Conservation (phyloP, 495 filamentous ascomycete species). For the Penicillium manginii region DNA sequence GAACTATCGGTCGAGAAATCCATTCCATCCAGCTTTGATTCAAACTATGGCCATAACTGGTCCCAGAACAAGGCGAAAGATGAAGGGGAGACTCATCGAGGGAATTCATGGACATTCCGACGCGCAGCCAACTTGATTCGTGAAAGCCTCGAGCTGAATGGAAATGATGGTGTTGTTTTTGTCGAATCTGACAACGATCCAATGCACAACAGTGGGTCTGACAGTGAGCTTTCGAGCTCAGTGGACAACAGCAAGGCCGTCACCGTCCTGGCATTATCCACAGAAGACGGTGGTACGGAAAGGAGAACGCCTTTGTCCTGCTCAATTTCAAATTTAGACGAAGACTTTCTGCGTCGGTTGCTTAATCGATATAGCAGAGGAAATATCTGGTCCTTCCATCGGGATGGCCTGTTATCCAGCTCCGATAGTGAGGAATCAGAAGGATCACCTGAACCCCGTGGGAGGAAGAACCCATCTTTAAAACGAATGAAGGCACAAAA, state of each 20-base stretch:
- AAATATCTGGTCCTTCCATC: slow-evolving; percentile 65
- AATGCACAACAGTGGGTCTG: slow-evolving; percentile 25
- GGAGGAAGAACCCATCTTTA: slow-evolving; percentile 8
- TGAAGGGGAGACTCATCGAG: slow-evolving; percentile 10
- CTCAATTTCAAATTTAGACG: slow-evolving; percentile 36
- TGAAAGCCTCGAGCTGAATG: slow-evolving; percentile 56
- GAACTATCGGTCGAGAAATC: slow-evolving; percentile 30
- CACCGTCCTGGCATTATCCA: slow-evolving; percentile 38
- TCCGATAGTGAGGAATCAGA: slow-evolving; percentile 40
- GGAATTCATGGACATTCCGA: slow-evolving; percentile 48
- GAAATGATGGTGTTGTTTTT: slow-evolving; percentile 55
- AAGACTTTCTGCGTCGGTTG: slow-evolving; percentile 50
- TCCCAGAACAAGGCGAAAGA: slow-evolving; percentile 20
- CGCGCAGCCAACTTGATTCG: slow-evolving; percentile 60
- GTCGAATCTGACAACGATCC: slow-evolving; percentile 39
- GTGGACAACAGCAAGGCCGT: slow-evolving; percentile 28
- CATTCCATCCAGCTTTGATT: slow-evolving; percentile 16
- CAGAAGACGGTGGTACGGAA: slow-evolving; percentile 31
- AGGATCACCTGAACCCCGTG: slow-evolving; percentile 23
- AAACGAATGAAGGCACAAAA: slow-evolving; percentile 37
- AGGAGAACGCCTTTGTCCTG: slow-evolving; percentile 22
- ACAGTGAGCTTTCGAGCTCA: slow-evolving; percentile 30
- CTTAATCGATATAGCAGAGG: slow-evolving; percentile 62
- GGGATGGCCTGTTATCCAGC: slow-evolving; percentile 44
- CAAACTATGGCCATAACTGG: not conserved